Conservation (phyloP, 148 eudicot genomes). For the Chenopodium formosanum region DNA sequence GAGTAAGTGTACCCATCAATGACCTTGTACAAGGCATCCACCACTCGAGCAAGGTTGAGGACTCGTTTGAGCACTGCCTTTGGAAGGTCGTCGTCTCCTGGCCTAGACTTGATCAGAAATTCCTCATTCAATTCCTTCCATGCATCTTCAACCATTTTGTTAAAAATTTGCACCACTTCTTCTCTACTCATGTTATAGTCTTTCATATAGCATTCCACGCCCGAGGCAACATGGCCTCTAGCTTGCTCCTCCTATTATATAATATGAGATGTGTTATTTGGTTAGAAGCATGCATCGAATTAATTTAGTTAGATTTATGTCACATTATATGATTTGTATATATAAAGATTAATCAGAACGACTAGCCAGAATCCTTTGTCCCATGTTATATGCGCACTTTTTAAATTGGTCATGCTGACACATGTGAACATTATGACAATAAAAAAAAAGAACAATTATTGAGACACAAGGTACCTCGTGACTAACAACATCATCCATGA, state of each 20-base stretch:
- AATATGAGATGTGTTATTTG: too few relatives aligned
- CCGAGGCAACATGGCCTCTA: slow-evolving; percentile 33
- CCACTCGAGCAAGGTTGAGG: slow-evolving; percentile 25
- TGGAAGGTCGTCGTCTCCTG: slow-evolving; percentile 19
- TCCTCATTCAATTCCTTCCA: slow-evolving; percentile 40
- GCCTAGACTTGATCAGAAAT: slow-evolving; percentile 10
- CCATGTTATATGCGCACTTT: too few relatives aligned
- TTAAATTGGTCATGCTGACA: too few relatives aligned
- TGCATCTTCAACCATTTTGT: slow-evolving; percentile 32
- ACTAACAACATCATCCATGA: slow-evolving; percentile 36
- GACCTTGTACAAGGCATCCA: slow-evolving; percentile 30
- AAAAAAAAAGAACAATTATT: too few relatives aligned
- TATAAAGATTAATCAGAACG: too few relatives aligned
- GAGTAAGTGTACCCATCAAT: slow-evolving; percentile 37
- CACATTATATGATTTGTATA: too few relatives aligned
- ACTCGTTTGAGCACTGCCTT: slow-evolving; percentile 20
- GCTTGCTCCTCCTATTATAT: slow-evolving; percentile 32
- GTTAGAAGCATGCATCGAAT: too few relatives aligned
- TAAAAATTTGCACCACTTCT: slow-evolving; percentile 26
- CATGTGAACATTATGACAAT: not conserved
- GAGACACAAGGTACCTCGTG: slow-evolving; percentile 17
- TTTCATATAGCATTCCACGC: slow-evolving; percentile 40
- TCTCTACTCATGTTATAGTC: slow-evolving; percentile 26
- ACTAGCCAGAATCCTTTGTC: too few relatives aligned
- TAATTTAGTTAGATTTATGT: too few relatives aligned